Base-by-base conservation (phyloP, 768 basidiomycete genomes). In the Lactarius hatsudake region DNA sequence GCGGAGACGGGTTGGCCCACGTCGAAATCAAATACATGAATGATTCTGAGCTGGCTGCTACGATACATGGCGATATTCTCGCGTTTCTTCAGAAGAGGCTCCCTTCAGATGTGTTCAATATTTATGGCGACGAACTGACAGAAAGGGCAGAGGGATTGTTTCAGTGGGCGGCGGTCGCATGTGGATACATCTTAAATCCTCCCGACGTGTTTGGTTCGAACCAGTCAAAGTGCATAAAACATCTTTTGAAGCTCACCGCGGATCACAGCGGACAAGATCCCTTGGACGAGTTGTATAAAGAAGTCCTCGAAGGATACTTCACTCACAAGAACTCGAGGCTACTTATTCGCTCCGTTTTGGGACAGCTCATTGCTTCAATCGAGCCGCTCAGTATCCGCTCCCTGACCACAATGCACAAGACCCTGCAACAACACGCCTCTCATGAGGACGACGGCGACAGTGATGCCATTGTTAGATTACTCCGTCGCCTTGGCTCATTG, bases 401-500 rank as follows among this genome's bases (percentile, higher is more conserved):
- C 8, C 43, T 61, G 18, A 51, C 43, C 18, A 15, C 28, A 7
- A 26, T 61, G 9, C 28, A 30, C 28, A 30, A 30, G 28, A 30
- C 28, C 28, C 28, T 30, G 28, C 28, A 30, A 30, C 28, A 30
- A 3, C 28, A 30, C 28, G 28, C 28, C 3, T 30, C 28, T 30
- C 28, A 30, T 3, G 28, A 30, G 2, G 28, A 30, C 28, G 28
- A 30, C 28, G 28, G 3, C 28, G 28, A 3, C 9, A 9, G 32
- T 32, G 28, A 26, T 18, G 26, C n/a, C 2, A 30, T 62, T 18
- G 45, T 36, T 17, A 10, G 0, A 2, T 32, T 54, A n/a, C 42
- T 62, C 20, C 26, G 61, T n/a, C 42, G 30, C 20, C 43, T 62
- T 7, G 61, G 61, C 7, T 62, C 61, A 2, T 36, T 62, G 30